A percentile compares a stretch with the other conserved stretches of the same genome.
Conservation (phyloP, 345 rosid genomes). For the Excoecaria cochinchinensis region DNA sequence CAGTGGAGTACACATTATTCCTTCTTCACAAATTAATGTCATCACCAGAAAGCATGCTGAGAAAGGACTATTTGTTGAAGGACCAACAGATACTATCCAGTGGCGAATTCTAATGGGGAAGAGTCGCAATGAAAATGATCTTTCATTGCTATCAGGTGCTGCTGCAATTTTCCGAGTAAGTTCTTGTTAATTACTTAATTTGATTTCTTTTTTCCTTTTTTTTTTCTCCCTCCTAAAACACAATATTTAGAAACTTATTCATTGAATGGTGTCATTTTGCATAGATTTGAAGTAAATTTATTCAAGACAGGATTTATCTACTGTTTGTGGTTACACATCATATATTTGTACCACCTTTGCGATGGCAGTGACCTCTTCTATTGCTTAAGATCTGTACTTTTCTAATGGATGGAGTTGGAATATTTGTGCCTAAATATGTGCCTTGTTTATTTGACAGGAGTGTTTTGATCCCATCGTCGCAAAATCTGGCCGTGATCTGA, state of each 20-base stretch:
- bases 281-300: not conserved
- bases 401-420: not conserved
- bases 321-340: not conserved
- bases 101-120: constrained; percentile 87
- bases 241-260: not conserved
- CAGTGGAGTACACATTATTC: constrained; percentile 54
- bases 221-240: not conserved
- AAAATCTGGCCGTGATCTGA: constrained; percentile 88
- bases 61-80: constrained; percentile 60
- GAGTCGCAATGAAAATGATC: constrained; percentile 65
- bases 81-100: constrained; percentile 42
- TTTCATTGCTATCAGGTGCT: constrained; percentile 70
- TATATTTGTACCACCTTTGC: not conserved
- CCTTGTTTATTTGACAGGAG: constrained; percentile 54
- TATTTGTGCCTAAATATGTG: constrained; percentile 18
- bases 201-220: not conserved
- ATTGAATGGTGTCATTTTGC: not conserved
- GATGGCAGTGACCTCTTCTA: not conserved
- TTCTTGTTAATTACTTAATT: not conserved
- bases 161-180: constrained; percentile 87
- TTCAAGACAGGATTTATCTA: not conserved
- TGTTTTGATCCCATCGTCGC: constrained; percentile 95
- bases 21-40: constrained; percentile 45
- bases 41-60: constrained; percentile 64
- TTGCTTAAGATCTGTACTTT: not conserved